These are phyloP conservation scores for Rauvolfia tetraphylla DNA, from an alignment of 257 asterid species.

Conservation along the genomic window DNA sequence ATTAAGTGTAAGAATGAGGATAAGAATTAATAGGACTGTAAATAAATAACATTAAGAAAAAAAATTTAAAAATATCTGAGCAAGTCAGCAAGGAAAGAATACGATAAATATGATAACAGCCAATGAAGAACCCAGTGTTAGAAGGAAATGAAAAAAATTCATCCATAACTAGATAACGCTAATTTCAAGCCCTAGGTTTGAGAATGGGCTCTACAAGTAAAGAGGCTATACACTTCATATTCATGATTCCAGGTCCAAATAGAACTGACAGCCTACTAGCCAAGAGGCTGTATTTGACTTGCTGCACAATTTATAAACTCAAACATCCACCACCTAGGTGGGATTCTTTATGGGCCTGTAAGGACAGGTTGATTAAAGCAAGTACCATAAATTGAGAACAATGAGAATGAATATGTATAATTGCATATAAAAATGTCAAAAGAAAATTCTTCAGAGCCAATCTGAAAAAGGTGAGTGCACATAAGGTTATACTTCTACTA, in stretches of 20 bases:
- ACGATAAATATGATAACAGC: background rate
- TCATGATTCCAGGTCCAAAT: background rate
- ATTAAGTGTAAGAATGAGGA: background rate
- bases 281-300: background rate
- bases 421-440: background rate
- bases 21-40: background rate
- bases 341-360: background rate
- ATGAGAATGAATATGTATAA: background rate
- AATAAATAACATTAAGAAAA: background rate
- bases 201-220: background rate
- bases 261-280: background rate
- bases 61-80: background rate
- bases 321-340: background rate
- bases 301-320: background rate
- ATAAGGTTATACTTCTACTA: background rate
- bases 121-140: background rate
- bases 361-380: background rate
- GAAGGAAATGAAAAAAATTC: background rate
- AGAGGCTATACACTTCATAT: background rate
- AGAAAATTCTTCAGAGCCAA: background rate
- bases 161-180: background rate
- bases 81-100: background rate
- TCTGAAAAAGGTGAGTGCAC: background rate
- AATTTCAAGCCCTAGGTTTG: slow-evolving; percentile 8
- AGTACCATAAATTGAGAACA: background rate